These are phyloP conservation scores for Blastobotrys illinoisensis DNA, from an alignment of 1,139 yeast species.

Conservation along the genomic window DNA sequence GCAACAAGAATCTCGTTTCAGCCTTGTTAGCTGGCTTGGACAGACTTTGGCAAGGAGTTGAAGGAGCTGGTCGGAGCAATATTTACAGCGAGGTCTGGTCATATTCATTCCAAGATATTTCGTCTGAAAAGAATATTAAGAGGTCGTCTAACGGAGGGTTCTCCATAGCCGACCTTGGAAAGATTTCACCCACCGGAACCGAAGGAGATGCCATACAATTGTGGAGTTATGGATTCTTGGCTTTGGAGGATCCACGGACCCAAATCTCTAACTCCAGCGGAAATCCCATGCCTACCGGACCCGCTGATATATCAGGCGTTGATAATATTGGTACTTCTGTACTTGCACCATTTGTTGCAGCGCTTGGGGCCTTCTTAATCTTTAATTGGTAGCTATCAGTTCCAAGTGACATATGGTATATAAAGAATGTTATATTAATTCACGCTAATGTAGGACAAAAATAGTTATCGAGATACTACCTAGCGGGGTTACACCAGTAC, in stretches of 20 bases:
- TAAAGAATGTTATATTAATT: too few relatives aligned
- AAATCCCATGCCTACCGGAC: too few relatives aligned
- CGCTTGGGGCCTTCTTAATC: too few relatives aligned
- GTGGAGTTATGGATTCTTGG: slow-evolving; percentile 14
- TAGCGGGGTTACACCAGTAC: too few relatives aligned
- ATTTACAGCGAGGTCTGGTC: slow-evolving; percentile 13
- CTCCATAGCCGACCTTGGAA: slow-evolving; percentile 10
- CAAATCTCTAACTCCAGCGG: too few relatives aligned
- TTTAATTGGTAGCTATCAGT: too few relatives aligned
- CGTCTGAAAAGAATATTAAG: not conserved
- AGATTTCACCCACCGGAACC: slow-evolving; percentile 11
- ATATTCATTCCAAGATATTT: slow-evolving; percentile 4
- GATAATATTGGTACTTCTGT: too few relatives aligned
- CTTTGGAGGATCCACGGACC: not conserved
- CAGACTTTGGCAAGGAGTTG: slow-evolving; percentile 12
- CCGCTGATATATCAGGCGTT: too few relatives aligned
- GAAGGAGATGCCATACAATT: slow-evolving; percentile 13
- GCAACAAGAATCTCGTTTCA: slow-evolving; percentile 7
- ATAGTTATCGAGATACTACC: too few relatives aligned
- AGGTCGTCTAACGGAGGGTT: slow-evolving; percentile 3
- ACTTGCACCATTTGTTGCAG: too few relatives aligned
- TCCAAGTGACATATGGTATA: too few relatives aligned
- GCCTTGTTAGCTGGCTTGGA: slow-evolving; percentile 11
- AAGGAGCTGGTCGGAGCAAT: slow-evolving; percentile 9
- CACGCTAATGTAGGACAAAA: too few relatives aligned